Conservation (phyloP, 208 protist species). For the Wallacemonas rigidus region DNA sequence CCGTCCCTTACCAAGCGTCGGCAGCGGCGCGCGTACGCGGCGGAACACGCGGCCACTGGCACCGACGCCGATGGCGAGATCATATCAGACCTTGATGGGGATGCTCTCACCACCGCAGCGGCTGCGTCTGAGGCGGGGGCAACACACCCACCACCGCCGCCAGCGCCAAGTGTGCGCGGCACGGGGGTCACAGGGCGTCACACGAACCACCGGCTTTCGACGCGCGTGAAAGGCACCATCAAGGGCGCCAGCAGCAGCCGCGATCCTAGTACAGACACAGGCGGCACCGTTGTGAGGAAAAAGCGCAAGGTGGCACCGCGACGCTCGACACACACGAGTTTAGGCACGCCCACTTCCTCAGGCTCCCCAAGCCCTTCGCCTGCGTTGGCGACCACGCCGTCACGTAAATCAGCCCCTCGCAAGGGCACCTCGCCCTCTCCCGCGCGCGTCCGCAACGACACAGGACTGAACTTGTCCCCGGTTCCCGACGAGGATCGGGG, state of each 20-base stretch:
- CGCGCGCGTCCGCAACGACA: conserved; percentile 12
- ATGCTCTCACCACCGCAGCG: too few relatives aligned
- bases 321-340: not conserved
- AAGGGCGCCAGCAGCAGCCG: conserved; percentile 16
- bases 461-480: conserved; percentile 12
- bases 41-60: too few relatives aligned
- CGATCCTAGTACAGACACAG: not conserved
- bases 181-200: not conserved
- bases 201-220: not conserved
- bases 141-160: too few relatives aligned
- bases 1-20: too few relatives aligned
- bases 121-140: too few relatives aligned
- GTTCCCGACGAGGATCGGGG: not conserved
- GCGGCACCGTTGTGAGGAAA: not conserved
- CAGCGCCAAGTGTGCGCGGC: too few relatives aligned
- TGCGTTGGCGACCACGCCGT: not conserved
- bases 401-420: too few relatives aligned
- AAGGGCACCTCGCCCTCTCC: conserved; percentile 11
- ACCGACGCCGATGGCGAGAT: too few relatives aligned
- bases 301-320: not conserved
- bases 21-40: too few relatives aligned
- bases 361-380: not conserved
- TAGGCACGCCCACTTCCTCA: not conserved
- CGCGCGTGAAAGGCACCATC: not conserved
- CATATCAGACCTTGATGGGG: too few relatives aligned